phyloP scores from a whole-genome alignment of 1,284 basidiomycete genomes.

The Sphaerobolus stellatus region DNA sequence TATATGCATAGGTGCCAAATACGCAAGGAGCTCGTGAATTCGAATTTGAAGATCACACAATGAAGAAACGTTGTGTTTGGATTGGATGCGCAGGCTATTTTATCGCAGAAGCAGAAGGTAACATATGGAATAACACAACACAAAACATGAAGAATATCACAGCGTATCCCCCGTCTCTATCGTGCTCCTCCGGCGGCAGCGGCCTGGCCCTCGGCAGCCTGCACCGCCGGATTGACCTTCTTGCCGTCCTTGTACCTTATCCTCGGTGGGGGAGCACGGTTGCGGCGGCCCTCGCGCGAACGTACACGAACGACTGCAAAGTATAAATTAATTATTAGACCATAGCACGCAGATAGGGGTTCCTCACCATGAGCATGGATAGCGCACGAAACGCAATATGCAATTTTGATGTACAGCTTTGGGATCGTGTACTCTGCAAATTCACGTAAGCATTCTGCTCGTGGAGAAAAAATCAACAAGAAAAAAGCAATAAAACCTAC shows the following conservation, averaged over 20 bases:
- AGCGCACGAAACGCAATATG: slow-evolving; percentile 98
- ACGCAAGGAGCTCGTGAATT: too few relatives aligned
- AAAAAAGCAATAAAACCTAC: slow-evolving; percentile 45
- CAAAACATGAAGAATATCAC: too few relatives aligned
- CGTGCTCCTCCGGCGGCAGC: slow-evolving; percentile 34
- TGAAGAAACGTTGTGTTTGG: too few relatives aligned
- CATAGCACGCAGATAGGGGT: not conserved
- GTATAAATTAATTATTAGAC: not conserved
- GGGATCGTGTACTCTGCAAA: slow-evolving; percentile 90
- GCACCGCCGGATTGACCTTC: slow-evolving; percentile 86
- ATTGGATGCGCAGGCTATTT: too few relatives aligned
- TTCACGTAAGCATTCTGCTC: slow-evolving; percentile 9
- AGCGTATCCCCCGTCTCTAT: too few relatives aligned
- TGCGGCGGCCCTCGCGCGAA: slow-evolving; percentile 89
- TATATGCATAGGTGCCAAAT: too few relatives aligned
- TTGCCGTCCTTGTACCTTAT: slow-evolving; percentile 98
- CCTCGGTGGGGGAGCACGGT: slow-evolving; percentile 94
- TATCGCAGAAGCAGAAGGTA: too few relatives aligned
- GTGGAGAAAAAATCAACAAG: not conserved
- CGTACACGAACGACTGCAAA: slow-evolving; percentile 87
- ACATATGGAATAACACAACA: too few relatives aligned
- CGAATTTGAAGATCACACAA: too few relatives aligned
- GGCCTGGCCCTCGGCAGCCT: slow-evolving; percentile 60
- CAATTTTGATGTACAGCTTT: slow-evolving; percentile 99
- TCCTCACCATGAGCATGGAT: slow-evolving; percentile 95